Conservation (phyloP, 805 yeast genomes). For the Wickerhamiella bombiphila region DNA sequence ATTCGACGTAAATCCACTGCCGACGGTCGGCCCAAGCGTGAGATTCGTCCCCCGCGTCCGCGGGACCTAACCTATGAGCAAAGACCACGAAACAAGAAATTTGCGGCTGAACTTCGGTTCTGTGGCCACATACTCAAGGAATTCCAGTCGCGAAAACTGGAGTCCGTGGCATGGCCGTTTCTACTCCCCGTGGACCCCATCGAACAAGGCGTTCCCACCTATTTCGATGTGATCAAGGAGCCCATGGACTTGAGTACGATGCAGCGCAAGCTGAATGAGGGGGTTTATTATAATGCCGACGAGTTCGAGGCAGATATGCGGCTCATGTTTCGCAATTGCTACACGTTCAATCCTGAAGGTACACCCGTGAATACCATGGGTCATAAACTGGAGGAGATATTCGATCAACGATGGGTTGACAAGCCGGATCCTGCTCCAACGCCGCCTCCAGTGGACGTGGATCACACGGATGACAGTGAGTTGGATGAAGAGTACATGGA, state of each 20-base stretch:
- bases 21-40: conserved; percentile 85
- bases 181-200: conserved; percentile 90
- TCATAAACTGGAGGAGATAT: conserved; percentile 71
- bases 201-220: conserved; percentile 82
- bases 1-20: conserved; percentile 59
- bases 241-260: conserved; percentile 94
- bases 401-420: conserved; percentile 78
- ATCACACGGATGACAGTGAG: conserved; percentile 30
- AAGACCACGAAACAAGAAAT: conserved; percentile 73
- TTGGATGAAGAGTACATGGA: conserved; percentile 31
- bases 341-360: conserved; percentile 89
- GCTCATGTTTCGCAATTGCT: conserved; percentile 78
- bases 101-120: conserved; percentile 75
- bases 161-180: conserved; percentile 76
- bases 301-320: conserved; percentile 75
- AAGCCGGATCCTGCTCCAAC: conserved; percentile 58
- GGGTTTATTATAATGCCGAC: conserved; percentile 77
- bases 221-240: conserved; percentile 67
- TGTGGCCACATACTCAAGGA: conserved; percentile 75
- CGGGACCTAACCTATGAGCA: conserved; percentile 73
- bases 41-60: conserved; percentile 91
- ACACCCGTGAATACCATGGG: conserved; percentile 94
- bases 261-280: conserved; percentile 63
- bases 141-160: conserved; percentile 67
- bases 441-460: conserved; percentile 31